Evolutionary conservation across 345 rosid genomes (phyloP).

Genomic region (Salix koriyanagi): DNA sequence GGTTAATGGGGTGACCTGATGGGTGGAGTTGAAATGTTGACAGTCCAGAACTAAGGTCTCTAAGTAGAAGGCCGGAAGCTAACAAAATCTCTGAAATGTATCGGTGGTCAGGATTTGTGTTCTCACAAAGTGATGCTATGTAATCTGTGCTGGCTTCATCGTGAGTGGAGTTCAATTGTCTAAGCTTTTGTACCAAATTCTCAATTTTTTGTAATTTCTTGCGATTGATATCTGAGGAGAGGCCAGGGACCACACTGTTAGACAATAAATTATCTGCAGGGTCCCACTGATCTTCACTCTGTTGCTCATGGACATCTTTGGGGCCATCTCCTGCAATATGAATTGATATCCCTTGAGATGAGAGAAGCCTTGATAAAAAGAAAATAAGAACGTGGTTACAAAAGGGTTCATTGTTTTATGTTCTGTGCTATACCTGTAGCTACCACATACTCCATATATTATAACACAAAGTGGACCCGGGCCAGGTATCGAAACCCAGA

Average conservation of each 20-base stretch:
- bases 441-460: neutral
- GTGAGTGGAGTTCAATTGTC: constrained; percentile 70
- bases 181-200: constrained; percentile 85
- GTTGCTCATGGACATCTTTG: constrained; percentile 25
- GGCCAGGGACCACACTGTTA: constrained; percentile 32
- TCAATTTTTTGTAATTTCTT: constrained; percentile 84
- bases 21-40: constrained; percentile 72
- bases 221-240: constrained; percentile 60
- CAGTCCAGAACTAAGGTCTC: constrained; percentile 61
- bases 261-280: constrained; percentile 38
- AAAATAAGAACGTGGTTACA: neutral
- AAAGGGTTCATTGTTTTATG: neutral
- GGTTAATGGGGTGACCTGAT: constrained; percentile 87
- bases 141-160: constrained; percentile 89
- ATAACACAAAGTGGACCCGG: neutral
- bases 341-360: constrained; percentile 29
- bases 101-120: constrained; percentile 77
- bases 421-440: neutral
- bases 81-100: constrained; percentile 88
- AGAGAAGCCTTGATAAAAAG: neutral
- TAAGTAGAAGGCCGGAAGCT: constrained; percentile 91
- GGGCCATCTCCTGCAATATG: constrained; percentile 38
- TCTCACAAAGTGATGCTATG: constrained; percentile 89
- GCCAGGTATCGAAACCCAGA: neutral
- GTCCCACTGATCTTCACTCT: constrained; percentile 46